These are phyloP conservation scores for Colletotrichum sp. DNA, from an alignment of 2,329 filamentous ascomycete species.

Conservation along the genomic window DNA sequence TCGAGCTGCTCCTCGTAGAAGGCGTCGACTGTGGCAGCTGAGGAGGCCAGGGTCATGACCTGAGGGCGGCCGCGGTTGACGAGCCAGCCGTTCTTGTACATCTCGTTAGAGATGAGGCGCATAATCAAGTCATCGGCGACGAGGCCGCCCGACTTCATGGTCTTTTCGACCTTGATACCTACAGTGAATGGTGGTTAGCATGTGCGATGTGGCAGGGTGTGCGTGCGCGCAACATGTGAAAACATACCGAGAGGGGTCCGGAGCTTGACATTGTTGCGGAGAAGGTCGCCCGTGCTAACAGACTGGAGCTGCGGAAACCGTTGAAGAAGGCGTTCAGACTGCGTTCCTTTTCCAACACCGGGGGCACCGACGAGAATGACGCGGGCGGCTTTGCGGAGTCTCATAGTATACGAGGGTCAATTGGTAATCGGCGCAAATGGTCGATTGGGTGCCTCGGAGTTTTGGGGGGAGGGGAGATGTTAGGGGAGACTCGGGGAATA, in stretches of 20 bases:
- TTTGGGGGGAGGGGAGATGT: not conserved
- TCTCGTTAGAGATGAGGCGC: conserved; percentile 88
- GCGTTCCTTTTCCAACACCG: conserved; percentile 97
- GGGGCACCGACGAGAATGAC: conserved; percentile 95
- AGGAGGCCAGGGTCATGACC: conserved; percentile 58
- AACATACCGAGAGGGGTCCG: conserved; percentile 81
- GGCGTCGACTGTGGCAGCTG: conserved; percentile 39
- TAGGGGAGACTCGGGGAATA: not conserved
- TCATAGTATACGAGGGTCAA: conserved; percentile 46
- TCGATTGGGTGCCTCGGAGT: not conserved
- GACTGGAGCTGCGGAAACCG: conserved; percentile 88
- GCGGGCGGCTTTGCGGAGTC: conserved; percentile 81
- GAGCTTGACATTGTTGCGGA: conserved; percentile 91
- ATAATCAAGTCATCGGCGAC: conserved; percentile 92
- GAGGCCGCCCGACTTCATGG: conserved; percentile 88
- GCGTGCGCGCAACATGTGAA: not conserved
- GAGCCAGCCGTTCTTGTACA: conserved; percentile 86
- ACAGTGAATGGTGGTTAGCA: conserved; percentile 5
- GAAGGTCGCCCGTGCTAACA: conserved; percentile 91
- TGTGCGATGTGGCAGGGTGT: not conserved
- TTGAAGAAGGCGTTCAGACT: conserved; percentile 85
- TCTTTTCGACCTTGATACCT: conserved; percentile 90
- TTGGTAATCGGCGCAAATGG: not conserved
- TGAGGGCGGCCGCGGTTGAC: conserved; percentile 44
- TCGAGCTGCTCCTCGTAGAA: conserved; percentile 35